Evolutionary conservation across 2,329 filamentous ascomycete genomes (phyloP), one percentile per base, ranked within the genome.

Genomic region (Colletotrichum sp.): DNA sequence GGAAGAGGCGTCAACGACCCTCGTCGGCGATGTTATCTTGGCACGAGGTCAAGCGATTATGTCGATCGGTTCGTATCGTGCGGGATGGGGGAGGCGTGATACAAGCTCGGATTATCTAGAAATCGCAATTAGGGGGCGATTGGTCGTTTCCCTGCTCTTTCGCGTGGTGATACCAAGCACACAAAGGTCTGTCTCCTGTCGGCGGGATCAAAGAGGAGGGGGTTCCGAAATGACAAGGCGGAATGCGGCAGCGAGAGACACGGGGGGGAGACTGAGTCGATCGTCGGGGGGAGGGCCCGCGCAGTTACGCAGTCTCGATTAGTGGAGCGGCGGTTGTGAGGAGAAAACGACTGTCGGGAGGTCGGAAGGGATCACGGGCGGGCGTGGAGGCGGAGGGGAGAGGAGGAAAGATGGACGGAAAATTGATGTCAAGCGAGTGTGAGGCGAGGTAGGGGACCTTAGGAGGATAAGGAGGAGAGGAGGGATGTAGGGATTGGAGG

Each of bases 1-100:
- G 16, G 48, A 21, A 10, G 58, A 67, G 63, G 59, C 38, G 55
- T 28, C 58, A 63, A 36, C 36, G 48, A 8, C 24, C 28, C 38
- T 73, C 32, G 58, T 48, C 63, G 43, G 21, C 21, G 73, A 73
- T 73, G 8, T 43, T 73, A 69, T 75, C 63, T 73, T 72, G 61
- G 56, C 56, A 64, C 26, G 43, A 48, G 43, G 21, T 48, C 9
- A 9, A 28, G 55, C 16, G 34, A 8, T 1, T 43, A 52, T 56
- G 7, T 48, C 13, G 69, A 14, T 62, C 32, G 73, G 26, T n/a
- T 30, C 26, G 61, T 34, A 13, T 59, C 56, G 59, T 55, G 28
- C 4, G 24, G 65, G 26, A 34, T 18, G 26, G 18, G 5, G 10
- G 16, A 62, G 21, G 24, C n/a, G 63, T 38, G 62, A 21, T n/a